Evolutionary conservation across 1,284 basidiomycete genomes (phyloP).

Genomic region (Microbotryum saponariae): DNA sequence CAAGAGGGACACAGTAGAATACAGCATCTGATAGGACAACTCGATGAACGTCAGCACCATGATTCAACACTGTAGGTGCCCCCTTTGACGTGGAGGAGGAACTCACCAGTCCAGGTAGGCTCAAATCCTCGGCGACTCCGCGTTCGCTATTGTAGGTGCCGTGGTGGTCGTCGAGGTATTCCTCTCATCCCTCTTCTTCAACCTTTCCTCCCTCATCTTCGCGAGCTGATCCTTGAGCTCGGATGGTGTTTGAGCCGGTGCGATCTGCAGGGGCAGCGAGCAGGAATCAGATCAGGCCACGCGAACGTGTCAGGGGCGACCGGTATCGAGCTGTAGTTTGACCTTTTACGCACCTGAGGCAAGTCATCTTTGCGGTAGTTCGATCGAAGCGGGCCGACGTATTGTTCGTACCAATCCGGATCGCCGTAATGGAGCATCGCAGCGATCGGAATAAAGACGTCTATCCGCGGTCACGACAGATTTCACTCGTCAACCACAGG

Average conservation of each 20-base stretch:
- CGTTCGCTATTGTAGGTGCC: too few relatives aligned
- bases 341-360: conserved; percentile 18
- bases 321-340: neutral
- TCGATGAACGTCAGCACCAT: too few relatives aligned
- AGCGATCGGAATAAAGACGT: conserved; percentile 42
- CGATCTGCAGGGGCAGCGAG: neutral
- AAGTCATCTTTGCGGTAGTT: conserved; percentile 17
- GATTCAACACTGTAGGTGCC: too few relatives aligned
- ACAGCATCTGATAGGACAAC: too few relatives aligned
- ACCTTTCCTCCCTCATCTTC: conserved; percentile 15
- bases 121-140: too few relatives aligned
- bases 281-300: neutral
- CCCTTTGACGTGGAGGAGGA: too few relatives aligned
- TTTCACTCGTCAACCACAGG: neutral
- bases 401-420: conserved; percentile 39
- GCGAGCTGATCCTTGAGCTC: conserved; percentile 23
- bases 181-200: conserved; percentile 8
- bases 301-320: neutral
- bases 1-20: too few relatives aligned
- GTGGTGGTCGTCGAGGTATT: too few relatives aligned
- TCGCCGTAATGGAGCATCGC: conserved; percentile 43
- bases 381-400: conserved; percentile 36
- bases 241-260: conserved; percentile 13
- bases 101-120: too few relatives aligned
- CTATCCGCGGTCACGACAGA: conserved; percentile 2